Percentiles rank a stretch among this genome's conserved stretches.
phyloP scores from a whole-genome alignment of 768 basidiomycete genomes.

The Baorangia bicolor region DNA sequence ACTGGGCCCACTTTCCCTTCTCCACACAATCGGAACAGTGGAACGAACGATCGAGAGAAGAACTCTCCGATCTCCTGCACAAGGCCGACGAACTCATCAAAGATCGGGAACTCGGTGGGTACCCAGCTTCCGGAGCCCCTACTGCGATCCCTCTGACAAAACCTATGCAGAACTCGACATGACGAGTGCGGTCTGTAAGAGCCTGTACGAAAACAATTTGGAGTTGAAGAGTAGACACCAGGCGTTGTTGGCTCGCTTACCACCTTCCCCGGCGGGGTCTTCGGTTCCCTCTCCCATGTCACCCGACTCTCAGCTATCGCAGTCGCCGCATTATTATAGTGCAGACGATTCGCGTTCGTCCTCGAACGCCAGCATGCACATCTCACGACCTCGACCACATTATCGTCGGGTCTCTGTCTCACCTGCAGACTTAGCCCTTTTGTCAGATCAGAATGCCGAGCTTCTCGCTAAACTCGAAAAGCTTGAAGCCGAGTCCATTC shows the following conservation, averaged over 20 bases:
- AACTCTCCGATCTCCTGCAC: slow-evolving; percentile 64
- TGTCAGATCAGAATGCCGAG: slow-evolving; percentile 83
- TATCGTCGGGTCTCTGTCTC: slow-evolving; percentile 57
- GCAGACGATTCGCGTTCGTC: slow-evolving; percentile 28
- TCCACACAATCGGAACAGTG: slow-evolving; percentile 42
- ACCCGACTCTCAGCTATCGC: slow-evolving; percentile 26
- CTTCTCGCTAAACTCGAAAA: slow-evolving; percentile 72
- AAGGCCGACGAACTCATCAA: slow-evolving; percentile 77
- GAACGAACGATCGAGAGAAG: slow-evolving; percentile 71
- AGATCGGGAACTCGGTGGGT: slow-evolving; percentile 71
- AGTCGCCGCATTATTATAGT: slow-evolving; percentile 35
- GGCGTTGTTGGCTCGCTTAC: slow-evolving; percentile 64
- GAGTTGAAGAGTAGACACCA: slow-evolving; percentile 71
- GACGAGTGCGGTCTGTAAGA: slow-evolving; percentile 68
- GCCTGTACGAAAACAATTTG: slow-evolving; percentile 65
- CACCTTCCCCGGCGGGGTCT: slow-evolving; percentile 39
- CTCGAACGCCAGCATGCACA: slow-evolving; percentile 13
- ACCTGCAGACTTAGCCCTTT: slow-evolving; percentile 62
- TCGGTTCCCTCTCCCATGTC: slow-evolving; percentile 25
- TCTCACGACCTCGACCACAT: slow-evolving; percentile 28
- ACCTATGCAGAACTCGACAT: slow-evolving; percentile 52
- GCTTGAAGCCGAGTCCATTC: slow-evolving; percentile 67
- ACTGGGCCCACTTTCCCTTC: slow-evolving; percentile 20
- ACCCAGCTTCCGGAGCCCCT: neutral
- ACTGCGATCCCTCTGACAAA: slow-evolving; percentile 24